These are phyloP conservation scores for Testicularia cyperi DNA, from an alignment of 1,284 basidiomycete species.

Conservation along the genomic window DNA sequence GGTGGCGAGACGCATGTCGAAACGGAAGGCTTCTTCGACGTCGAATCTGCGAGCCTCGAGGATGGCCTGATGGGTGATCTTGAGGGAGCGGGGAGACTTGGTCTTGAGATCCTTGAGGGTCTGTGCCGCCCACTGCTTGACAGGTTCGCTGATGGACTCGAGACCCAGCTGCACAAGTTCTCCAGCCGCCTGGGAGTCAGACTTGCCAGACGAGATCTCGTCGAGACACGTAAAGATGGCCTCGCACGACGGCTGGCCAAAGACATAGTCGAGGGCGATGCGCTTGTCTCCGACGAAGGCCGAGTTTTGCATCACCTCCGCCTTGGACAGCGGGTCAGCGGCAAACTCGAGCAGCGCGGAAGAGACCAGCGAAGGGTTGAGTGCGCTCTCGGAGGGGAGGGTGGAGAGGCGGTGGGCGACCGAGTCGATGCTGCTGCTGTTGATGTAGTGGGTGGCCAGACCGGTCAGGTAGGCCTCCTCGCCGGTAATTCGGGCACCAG, in stretches of 20 bases:
- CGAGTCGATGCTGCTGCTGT: constrained; percentile 35
- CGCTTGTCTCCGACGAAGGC: constrained; percentile 49
- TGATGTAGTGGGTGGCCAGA: constrained; percentile 55
- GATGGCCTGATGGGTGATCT: constrained; percentile 50
- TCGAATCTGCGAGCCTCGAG: constrained; percentile 39
- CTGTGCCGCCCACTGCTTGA: constrained; percentile 38
- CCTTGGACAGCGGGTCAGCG: constrained; percentile 38
- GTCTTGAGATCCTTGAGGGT: constrained; percentile 45
- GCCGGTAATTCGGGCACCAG: constrained; percentile 64
- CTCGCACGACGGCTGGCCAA: constrained; percentile 50
- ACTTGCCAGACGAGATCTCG: constrained; percentile 21
- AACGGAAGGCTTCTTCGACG: constrained; percentile 47
- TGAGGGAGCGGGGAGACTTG: constrained; percentile 54
- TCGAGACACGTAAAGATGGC: constrained; percentile 43
- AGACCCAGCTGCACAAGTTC: constrained; percentile 37
- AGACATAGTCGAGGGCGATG: constrained; percentile 53
- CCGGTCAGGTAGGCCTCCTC: constrained; percentile 55
- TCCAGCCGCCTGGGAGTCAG: constrained; percentile 28
- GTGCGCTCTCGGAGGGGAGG: constrained; percentile 35
- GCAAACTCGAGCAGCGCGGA: constrained; percentile 44
- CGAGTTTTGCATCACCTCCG: constrained; percentile 29
- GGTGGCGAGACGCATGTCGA: constrained; percentile 56
- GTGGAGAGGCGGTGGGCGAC: constrained; percentile 42
- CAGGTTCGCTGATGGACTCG: constrained; percentile 14
- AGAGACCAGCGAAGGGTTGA: constrained; percentile 29